Base-by-base conservation (phyloP, 169 alveolate genomes). In the Nephromyces sp. region DNA sequence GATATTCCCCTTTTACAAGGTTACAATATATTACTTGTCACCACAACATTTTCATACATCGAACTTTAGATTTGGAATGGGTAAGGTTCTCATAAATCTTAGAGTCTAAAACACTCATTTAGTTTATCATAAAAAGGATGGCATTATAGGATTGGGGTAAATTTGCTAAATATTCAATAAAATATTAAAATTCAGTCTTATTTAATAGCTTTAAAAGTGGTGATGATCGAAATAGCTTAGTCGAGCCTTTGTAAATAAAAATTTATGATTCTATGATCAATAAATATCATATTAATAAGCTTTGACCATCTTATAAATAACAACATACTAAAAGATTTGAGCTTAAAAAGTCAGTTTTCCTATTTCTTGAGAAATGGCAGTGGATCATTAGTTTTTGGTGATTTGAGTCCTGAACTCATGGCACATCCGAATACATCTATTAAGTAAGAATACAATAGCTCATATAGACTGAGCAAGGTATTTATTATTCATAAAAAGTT, bases 141-240 rank as follows among this genome's bases (percentile, higher is more conserved):
- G 83, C 63, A 77, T 77, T 0, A 78, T 77, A 27, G 83, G 83
- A 8, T 74, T 77, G 6, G 83, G 57, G 57, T 43, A n/a, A 43
- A n/a, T 43, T 15, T 43, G n/a, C n/a, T 43, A n/a, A 15, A 43
- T 43, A 43, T 43, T 43, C 57, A 15, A 43, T 43, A 15, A n/a
- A 43, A 15, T 43, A 15, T n/a, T 43, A 43, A 43, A 43, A 15
- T 43, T 15, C 15, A n/a, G n/a, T 15, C 25, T 43, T n/a, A 43
- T 43, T 15, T 43, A 15, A n/a, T 43, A 43, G 83, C 24, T 77
- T 77, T 71, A 70, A 61, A 27, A 77, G 72, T 72, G 72, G 52
- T 33, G 83, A 77, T 65, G 72, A 71, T 24, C 52, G 32, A 31
- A 22, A 63, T 35, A 63, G 83, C 1, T 78, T 78, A 8, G 75